Conservation (phyloP, 2,329 filamentous ascomycete genomes). For the Aaosphaeria pasadenensis region DNA sequence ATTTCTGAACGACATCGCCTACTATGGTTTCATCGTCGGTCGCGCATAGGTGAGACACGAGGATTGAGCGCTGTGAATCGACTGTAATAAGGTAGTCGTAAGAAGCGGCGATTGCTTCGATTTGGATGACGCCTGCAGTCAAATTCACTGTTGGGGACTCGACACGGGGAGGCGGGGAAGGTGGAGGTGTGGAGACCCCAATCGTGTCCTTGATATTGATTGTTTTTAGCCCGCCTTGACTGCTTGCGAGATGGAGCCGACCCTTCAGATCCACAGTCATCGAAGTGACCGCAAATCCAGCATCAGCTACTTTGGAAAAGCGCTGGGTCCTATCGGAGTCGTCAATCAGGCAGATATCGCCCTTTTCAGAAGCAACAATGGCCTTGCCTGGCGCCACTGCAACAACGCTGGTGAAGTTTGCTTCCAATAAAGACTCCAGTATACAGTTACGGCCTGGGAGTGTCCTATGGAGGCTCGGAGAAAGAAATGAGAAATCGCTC, state of each 20-base stretch:
- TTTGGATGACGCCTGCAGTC: constrained; percentile 23
- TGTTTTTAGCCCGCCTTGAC: constrained; percentile 55
- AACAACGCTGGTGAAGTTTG: constrained; percentile 76
- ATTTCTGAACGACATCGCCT: constrained; percentile 36
- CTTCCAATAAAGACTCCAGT: constrained; percentile 76
- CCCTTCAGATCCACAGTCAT: constrained; percentile 59
- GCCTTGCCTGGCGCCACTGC: constrained; percentile 70
- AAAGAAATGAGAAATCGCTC: constrained; percentile 44
- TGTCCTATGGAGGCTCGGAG: constrained; percentile 53
- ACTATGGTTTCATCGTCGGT: constrained; percentile 25
- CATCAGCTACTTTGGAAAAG: constrained; percentile 62
- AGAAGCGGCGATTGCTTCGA: constrained; percentile 38
- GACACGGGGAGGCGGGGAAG: constrained; percentile 33
- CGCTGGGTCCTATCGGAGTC: constrained; percentile 71
- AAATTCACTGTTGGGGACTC: constrained; percentile 29
- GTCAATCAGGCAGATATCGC: constrained; percentile 85
- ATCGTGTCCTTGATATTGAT: constrained; percentile 39
- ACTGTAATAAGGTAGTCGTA: constrained; percentile 51
- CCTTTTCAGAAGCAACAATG: constrained; percentile 81
- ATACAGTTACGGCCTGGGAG: constrained; percentile 84
- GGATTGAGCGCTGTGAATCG: constrained; percentile 71
- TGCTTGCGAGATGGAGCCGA: constrained; percentile 67
- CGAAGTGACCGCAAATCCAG: constrained; percentile 67
- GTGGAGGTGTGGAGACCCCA: constrained; percentile 26
- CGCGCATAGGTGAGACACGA: constrained; percentile 52